Base-by-base conservation (phyloP, 2,329 filamentous ascomycete genomes). In the Diplocarpon mali region DNA sequence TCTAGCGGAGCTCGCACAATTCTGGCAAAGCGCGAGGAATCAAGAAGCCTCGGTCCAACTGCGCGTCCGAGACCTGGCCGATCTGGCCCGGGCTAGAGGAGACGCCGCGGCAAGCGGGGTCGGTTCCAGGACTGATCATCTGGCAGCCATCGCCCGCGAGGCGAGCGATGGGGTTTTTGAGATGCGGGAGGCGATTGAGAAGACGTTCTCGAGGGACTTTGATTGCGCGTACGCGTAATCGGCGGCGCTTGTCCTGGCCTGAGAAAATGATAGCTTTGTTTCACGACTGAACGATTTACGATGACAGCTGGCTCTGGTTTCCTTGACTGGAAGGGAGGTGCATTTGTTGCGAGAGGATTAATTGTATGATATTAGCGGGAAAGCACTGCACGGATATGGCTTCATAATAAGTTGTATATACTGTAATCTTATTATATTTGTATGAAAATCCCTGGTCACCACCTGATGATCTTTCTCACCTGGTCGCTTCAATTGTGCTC, bases 21-120 rank as follows among this genome's bases (percentile, higher is more conserved):
- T 74, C 51, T 85, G 81, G 81, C 70, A 73, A 35, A 75, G 73
- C 46, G 72, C 74, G 2, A 64, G 67, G 32, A 64, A 64, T 16
- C 70, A 80, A 42, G 66, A 57, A 38, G 48, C 44, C 1, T 38
- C 50, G 17, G 39, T 60, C 7, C 36, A 44, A 30, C 54, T 55
- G 32, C 53, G 60, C 10, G 42, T 60, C 14, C 30, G 45, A 27
- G 53, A 57, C 35, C 24, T 54, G 32, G 42, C 43, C 5, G 51
- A 54, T 17, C 30, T 54, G 16, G 42, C 35, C 12, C 29, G 45
- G 34, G 31, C 20, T 12, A 36, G 45, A 12, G 40, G 43, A 2
- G 48, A 51, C 4, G 30, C 4, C 9, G 28, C 28, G 36, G n/a
- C 36, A 38, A 13, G 42, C 46, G 15, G 35, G 27, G 28, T 35